Evolutionary conservation across 2,329 filamentous ascomycete genomes (phyloP), one percentile per base, ranked within the genome.

Genomic region (Calonectria multiphialidica): DNA sequence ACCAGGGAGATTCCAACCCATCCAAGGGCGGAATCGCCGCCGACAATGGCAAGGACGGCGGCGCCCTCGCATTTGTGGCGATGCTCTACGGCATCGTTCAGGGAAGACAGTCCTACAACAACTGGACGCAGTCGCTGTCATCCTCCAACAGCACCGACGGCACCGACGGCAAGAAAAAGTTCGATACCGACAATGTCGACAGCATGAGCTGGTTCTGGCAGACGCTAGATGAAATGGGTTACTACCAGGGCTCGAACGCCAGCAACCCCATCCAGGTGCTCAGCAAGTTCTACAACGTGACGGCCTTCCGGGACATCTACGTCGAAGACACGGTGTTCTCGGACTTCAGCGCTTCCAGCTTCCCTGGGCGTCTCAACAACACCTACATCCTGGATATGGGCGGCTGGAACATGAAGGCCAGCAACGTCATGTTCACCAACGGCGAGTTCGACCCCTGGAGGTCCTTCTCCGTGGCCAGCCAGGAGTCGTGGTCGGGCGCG

Each of bases 331-430:
- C 21, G 3, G 49, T 15, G 16, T 71, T 71, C 40, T 16, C 37
- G 15, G 23, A 1, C 12, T 70, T 71, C 16, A 42, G 25, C 30
- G 50, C 49, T 15, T 70, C 71, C 5, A 68, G 66, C 59, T 67
- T 73, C 28, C 73, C 73, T 1, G 9, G 28, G 2, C n/a, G n/a
- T 25, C 53, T 35, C 25, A 67, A 59, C 50, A 67, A 71, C 62
- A 87, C 87, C 74, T 85, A 88, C 76, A 84, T 87, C 44, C 75
- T 81, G 64, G 78, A 70, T 50, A 70, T 76, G 35, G 74, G 76
- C 28, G 80, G 80, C 3, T 82, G 81, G 81, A 68, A 79, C 64
- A 76, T 77, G 73, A 75, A 61, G 61, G 75, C 71, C 44, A 73
- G 68, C 72, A 76, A 76, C 61, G 75, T 80, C 68, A 76, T 81